phyloP scores from a whole-genome alignment of 257 asterid genomes.

The Solanum acaule region DNA sequence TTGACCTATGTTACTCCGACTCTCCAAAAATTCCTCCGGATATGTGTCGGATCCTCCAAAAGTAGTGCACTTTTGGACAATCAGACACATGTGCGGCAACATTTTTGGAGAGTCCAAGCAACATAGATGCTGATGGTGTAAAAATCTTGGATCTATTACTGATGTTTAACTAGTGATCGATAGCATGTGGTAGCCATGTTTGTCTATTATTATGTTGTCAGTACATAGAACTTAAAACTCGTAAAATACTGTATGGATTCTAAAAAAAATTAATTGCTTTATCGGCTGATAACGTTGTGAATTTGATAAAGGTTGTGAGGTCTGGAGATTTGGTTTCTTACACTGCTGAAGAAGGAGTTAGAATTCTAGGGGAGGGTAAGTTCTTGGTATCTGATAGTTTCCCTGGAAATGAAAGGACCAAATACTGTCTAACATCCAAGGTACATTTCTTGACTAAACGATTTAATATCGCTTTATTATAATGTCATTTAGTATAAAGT shows the following conservation, averaged over 20 bases:
- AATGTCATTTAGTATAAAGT: neutral
- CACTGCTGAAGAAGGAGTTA: conserved; percentile 86
- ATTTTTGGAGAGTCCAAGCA: neutral
- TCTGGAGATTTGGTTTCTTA: conserved; percentile 64
- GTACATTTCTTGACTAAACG: conserved; percentile 11
- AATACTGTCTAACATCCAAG: conserved; percentile 78
- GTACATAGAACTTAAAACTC: neutral
- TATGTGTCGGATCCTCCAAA: neutral
- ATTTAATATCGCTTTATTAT: neutral
- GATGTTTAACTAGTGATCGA: neutral
- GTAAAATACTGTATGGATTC: neutral
- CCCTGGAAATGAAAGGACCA: conserved; percentile 81
- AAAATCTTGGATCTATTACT: neutral
- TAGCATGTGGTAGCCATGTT: neutral
- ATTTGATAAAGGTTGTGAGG: conserved; percentile 26
- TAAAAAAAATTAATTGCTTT: neutral
- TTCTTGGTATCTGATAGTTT: conserved; percentile 80
- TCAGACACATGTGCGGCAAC: neutral
- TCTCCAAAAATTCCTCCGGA: neutral
- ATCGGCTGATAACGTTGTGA: neutral
- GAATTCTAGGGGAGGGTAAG: conserved; percentile 68
- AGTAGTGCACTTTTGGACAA: neutral
- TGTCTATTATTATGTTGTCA: neutral
- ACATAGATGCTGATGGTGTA: neutral
- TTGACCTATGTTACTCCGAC: neutral